A percentile compares a stretch with the other conserved stretches of the same genome.
phyloP scores from a whole-genome alignment of 371 early-diverging fungal species.

The Mortierella sp. region DNA sequence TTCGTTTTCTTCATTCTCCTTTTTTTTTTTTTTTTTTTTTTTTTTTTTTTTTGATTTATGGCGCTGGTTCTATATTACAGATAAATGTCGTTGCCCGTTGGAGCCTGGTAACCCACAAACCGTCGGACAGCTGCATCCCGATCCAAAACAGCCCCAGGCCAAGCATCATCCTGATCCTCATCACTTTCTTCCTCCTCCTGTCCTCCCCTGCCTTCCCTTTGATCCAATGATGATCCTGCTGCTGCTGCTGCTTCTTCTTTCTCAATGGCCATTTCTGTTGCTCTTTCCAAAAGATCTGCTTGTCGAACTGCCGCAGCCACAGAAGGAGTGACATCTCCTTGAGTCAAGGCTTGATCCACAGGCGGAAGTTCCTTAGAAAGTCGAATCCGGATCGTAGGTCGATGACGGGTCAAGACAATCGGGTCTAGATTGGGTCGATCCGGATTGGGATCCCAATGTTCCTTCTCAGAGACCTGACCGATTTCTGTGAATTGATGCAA shows the following conservation, averaged over 20 bases:
- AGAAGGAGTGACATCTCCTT: no score
- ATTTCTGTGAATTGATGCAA: conserved; percentile 72
- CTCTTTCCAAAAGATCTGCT: no score
- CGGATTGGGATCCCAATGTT: conserved; percentile 65
- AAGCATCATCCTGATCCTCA: conserved; percentile 16
- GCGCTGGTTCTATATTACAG: conserved; percentile 7
- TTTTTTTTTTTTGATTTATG: not conserved
- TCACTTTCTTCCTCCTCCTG: conserved; percentile 10
- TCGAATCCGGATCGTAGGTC: conserved; percentile 51
- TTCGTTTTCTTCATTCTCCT: not conserved
- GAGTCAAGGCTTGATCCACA: no score
- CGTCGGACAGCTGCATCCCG: conserved; percentile 42
- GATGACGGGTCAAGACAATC: conserved; percentile 30
- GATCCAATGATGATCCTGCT: conserved; percentile 2
- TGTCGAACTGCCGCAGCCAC: no score
- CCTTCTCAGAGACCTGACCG: conserved; percentile 60
- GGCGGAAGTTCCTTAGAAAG: conserved; percentile 35
- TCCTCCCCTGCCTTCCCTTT: conserved; percentile 8
- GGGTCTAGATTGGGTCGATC: conserved; percentile 41
- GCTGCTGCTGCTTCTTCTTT: conserved; percentile 3
- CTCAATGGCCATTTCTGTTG: no score
- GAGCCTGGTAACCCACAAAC: conserved; percentile 47
- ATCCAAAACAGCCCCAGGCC: conserved; percentile 49
- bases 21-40: not conserved
- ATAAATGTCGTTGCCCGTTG: conserved; percentile 51